These are phyloP conservation scores for Ilyonectria destructans DNA, from an alignment of 2,329 filamentous ascomycete species.

Conservation along the genomic window DNA sequence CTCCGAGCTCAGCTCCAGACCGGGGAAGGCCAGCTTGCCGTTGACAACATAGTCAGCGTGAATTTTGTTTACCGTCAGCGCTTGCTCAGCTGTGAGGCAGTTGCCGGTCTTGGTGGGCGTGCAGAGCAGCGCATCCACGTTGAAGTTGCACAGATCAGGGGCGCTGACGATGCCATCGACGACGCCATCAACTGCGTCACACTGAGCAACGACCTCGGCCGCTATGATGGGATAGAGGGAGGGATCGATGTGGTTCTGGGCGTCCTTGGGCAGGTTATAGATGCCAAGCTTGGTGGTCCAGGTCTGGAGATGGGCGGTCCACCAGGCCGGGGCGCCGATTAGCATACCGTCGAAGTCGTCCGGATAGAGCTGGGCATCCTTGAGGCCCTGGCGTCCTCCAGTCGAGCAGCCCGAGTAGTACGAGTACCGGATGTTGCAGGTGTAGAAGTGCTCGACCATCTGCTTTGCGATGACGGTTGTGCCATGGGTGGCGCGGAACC, in stretches of 20 bases:
- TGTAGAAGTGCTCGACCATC: neutral
- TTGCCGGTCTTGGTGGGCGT: slow-evolving; percentile 20
- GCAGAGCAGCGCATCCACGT: slow-evolving; percentile 59
- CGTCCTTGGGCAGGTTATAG: neutral
- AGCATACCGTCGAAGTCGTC: slow-evolving; percentile 52
- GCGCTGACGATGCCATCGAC: slow-evolving; percentile 65
- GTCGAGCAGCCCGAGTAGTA: slow-evolving; percentile 46
- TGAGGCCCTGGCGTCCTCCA: slow-evolving; percentile 13
- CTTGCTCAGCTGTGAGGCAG: slow-evolving; percentile 9
- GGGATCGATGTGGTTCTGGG: slow-evolving; percentile 16
- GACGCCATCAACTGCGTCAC: slow-evolving; percentile 65
- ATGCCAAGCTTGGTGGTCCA: slow-evolving; percentile 56
- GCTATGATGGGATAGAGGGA: slow-evolving; percentile 62
- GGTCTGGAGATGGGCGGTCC: slow-evolving; percentile 61
- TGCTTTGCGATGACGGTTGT: neutral
- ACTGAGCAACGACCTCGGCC: slow-evolving; percentile 62
- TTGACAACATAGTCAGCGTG: neutral
- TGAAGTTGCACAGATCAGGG: slow-evolving; percentile 61
- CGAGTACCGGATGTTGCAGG: slow-evolving; percentile 57
- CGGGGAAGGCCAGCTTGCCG: slow-evolving; percentile 1
- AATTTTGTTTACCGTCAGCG: slow-evolving; percentile 11
- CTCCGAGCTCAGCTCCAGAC: slow-evolving; percentile 3
- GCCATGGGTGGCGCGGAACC: neutral
- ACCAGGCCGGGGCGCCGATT: slow-evolving; percentile 64
- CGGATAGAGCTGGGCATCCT: slow-evolving; percentile 2